Percentiles rank a stretch among this genome's conserved stretches.
phyloP scores from a whole-genome alignment of 2,329 filamentous ascomycete genomes.

The Epichloe aotearoae region DNA sequence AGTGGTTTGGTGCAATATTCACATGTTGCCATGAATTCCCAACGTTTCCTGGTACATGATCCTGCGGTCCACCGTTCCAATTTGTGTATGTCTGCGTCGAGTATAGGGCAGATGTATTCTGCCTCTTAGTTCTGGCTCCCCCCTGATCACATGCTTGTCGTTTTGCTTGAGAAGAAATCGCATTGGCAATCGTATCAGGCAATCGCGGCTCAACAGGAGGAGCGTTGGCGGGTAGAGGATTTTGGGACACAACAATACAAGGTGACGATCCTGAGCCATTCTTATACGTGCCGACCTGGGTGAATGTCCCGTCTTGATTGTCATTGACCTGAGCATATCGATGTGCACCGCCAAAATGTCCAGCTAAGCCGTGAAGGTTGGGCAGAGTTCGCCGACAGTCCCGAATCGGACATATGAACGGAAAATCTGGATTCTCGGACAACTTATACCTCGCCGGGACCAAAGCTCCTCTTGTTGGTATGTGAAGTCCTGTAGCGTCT shows the following conservation, averaged over 20 bases:
- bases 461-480: conserved; percentile 15
- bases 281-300: conserved; percentile 15
- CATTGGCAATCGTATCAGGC: background rate
- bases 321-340: conserved; percentile 22
- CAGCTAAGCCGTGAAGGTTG: conserved; percentile 11
- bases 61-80: background rate
- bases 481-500: background rate
- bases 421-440: conserved; percentile 10
- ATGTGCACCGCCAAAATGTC: conserved; percentile 16
- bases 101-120: background rate
- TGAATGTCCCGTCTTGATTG: conserved; percentile 27
- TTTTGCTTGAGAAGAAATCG: background rate
- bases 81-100: background rate
- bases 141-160: background rate
- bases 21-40: background rate
- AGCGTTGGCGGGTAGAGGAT: conserved; percentile 10
- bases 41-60: background rate
- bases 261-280: conserved; percentile 12
- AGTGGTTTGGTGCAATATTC: background rate
- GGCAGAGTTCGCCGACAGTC: conserved; percentile 20
- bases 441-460: conserved; percentile 20
- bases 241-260: conserved; percentile 17
- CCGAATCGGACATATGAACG: conserved; percentile 25
- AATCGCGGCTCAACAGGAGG: conserved; percentile 2
- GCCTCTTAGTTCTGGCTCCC: background rate